Evolutionary conservation across 179 eudicot species (phyloP).

Genomic region (Drosera spatulata): DNA sequence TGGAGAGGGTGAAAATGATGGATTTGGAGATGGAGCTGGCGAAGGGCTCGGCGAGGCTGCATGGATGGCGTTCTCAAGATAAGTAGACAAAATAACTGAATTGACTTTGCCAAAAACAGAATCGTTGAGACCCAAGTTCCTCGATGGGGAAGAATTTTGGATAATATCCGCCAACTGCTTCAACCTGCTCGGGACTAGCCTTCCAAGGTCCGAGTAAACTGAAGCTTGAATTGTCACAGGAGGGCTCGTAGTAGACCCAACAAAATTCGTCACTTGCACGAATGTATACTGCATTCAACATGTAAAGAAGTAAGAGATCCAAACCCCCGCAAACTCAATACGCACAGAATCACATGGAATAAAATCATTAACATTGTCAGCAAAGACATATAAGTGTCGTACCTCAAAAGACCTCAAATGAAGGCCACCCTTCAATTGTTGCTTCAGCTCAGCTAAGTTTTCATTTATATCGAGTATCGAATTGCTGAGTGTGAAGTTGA

Average conservation of each 20-base stretch:
- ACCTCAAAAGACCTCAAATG: conserved; percentile 46
- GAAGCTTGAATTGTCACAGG: conserved; percentile 43
- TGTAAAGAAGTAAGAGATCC: background rate
- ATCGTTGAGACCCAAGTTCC: conserved; percentile 49
- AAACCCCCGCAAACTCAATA: background rate
- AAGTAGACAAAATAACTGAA: conserved; percentile 39
- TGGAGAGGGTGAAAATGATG: conserved; percentile 11
- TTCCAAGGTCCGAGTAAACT: conserved; percentile 25
- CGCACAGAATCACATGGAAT: background rate
- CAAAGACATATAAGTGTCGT: conserved; percentile 5
- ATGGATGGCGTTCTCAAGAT: conserved; percentile 23
- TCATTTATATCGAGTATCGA: conserved; percentile 32
- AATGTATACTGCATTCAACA: conserved; percentile 30
- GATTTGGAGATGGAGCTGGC: conserved; percentile 11
- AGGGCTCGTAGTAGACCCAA: conserved; percentile 41
- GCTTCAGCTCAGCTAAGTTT: conserved; percentile 33
- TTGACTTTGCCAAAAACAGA: conserved; percentile 55
- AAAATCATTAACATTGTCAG: background rate
- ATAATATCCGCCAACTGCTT: conserved; percentile 47
- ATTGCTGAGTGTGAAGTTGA: conserved; percentile 37
- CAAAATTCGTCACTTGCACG: conserved; percentile 35
- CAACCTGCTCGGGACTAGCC: conserved; percentile 36
- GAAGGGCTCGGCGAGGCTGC: conserved; percentile 28
- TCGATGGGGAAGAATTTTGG: conserved; percentile 21
- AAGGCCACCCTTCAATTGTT: conserved; percentile 37